Conservation (phyloP, 768 basidiomycete species). For the Russula sp. region DNA sequence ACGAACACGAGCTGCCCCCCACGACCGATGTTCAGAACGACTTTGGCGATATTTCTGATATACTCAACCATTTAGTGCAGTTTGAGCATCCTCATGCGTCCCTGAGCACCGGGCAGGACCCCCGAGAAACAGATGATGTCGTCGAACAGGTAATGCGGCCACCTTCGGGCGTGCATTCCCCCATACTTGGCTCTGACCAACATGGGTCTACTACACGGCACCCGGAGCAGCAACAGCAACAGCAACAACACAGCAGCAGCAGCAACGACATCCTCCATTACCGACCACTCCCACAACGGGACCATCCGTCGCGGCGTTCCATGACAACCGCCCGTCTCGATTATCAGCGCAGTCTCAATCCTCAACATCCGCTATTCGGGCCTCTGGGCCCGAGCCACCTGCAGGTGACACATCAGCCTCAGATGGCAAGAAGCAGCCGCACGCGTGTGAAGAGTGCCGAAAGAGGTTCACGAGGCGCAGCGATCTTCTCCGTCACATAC, state of each 20-base stretch:
- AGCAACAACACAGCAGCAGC: too few relatives aligned
- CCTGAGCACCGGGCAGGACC: conserved; percentile 5
- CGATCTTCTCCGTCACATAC: conserved; percentile 79
- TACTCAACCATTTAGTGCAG: conserved; percentile 68
- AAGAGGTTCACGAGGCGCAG: conserved; percentile 83
- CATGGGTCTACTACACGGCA: conserved; percentile 3
- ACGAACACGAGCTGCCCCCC: conserved; percentile 36
- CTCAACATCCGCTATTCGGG: conserved; percentile 18
- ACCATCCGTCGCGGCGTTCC: conserved; percentile 13
- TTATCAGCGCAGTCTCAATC: conserved; percentile 14
- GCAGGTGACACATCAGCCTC: conserved; percentile 32
- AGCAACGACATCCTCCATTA: conserved; percentile 14
- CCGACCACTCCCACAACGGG: background rate
- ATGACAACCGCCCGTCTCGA: conserved; percentile 10
- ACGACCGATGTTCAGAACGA: conserved; percentile 57
- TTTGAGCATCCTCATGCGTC: conserved; percentile 55
- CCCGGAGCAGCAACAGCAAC: conserved; percentile 16
- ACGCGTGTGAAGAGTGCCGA: conserved; percentile 70
- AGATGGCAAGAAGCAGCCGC: conserved; percentile 40
- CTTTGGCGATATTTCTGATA: conserved; percentile 76
- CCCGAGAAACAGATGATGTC: conserved; percentile 16
- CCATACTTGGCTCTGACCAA: conserved; percentile 15
- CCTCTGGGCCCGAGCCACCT: conserved; percentile 29
- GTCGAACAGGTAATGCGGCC: conserved; percentile 24
- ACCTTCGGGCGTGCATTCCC: conserved; percentile 17